Evolutionary conservation across 1,284 basidiomycete species (phyloP).

Genomic region (Polyporus tsugae): DNA sequence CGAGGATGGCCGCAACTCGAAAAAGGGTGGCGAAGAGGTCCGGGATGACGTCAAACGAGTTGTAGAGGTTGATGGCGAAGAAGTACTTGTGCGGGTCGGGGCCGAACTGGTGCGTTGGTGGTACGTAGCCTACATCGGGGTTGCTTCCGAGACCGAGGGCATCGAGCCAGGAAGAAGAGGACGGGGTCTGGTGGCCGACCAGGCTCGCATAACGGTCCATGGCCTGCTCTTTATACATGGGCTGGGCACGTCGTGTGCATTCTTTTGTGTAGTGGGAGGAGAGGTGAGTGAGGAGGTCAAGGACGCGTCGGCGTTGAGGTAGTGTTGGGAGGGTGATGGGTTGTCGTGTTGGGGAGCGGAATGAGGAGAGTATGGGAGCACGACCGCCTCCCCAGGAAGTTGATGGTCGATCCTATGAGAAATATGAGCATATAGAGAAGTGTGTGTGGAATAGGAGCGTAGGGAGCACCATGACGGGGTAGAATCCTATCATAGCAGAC

Average conservation of each 20-base stretch:
- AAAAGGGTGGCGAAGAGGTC: conserved; percentile 97
- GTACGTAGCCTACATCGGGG: conserved; percentile 53
- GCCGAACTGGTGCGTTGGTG: conserved; percentile 49
- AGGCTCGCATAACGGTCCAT: conserved; percentile 85
- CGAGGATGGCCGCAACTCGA: conserved; percentile 86
- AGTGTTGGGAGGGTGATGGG: conserved; percentile 74
- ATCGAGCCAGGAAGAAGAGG: conserved; percentile 70
- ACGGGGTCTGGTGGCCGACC: conserved; percentile 76
- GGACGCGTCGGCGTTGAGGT: conserved; percentile 84
- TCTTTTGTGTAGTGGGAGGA: conserved; percentile 91
- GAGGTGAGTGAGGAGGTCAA: conserved; percentile 86
- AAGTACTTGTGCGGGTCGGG: conserved; percentile 91
- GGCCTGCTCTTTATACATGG: conserved; percentile 85
- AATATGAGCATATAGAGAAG: conserved; percentile 21
- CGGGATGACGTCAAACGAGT: conserved; percentile 97
- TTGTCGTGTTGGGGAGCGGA: conserved; percentile 58
- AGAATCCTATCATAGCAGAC: too few relatives aligned
- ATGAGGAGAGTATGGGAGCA: conserved; percentile 49
- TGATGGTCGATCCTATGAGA: conserved; percentile 44
- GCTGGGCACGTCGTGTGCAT: conserved; percentile 86
- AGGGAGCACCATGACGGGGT: neutral
- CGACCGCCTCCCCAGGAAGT: conserved; percentile 61
- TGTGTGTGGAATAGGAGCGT: neutral
- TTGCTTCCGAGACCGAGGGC: conserved; percentile 55
- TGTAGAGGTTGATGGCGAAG: conserved; percentile 97